Conservation (phyloP, 2,329 filamentous ascomycete genomes). For the Penicillium capsulatum region DNA sequence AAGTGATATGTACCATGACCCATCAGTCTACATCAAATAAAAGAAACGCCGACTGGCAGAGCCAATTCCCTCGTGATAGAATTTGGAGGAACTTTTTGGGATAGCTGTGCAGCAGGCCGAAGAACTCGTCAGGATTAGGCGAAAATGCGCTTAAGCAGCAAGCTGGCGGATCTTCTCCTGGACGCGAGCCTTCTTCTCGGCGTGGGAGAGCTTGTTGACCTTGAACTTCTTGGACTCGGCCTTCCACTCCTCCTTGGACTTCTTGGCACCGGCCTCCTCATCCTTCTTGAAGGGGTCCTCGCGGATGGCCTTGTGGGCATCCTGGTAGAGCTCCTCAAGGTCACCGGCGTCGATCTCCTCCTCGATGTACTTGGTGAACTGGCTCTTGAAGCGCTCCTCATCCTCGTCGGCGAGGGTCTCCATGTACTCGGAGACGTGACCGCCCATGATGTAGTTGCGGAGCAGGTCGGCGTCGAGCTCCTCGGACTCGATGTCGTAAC, state of each 20-base stretch:
- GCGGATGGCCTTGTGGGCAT: slow-evolving; percentile 94
- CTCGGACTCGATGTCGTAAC: slow-evolving; percentile 94
- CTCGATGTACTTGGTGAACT: slow-evolving; percentile 98
- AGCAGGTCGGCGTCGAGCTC: slow-evolving; percentile 96
- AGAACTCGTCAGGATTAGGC: slow-evolving; percentile 18
- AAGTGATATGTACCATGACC: slow-evolving; percentile 30
- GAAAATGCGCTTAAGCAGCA: slow-evolving; percentile 38
- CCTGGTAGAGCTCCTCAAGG: slow-evolving; percentile 91
- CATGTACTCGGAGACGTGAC: slow-evolving; percentile 99
- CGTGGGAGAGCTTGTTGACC: slow-evolving; percentile 71
- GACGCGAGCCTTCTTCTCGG: slow-evolving; percentile 75
- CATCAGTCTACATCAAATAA: slow-evolving; percentile 27
- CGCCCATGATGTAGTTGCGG: slow-evolving; percentile 98
- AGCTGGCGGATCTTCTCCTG: slow-evolving; percentile 88
- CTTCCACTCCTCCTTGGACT: slow-evolving; percentile 98
- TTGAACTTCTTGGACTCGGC: slow-evolving; percentile 88
- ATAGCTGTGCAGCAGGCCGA: slow-evolving; percentile 11
- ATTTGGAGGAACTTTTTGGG: slow-evolving; percentile 24
- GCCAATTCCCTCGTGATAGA: slow-evolving; percentile 25
- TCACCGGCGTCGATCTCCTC: slow-evolving; percentile 94
- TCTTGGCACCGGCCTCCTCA: slow-evolving; percentile 70
- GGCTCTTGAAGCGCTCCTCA: slow-evolving; percentile 98
- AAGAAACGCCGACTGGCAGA: slow-evolving; percentile 25
- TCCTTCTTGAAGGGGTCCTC: slow-evolving; percentile 97
- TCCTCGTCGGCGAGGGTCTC: slow-evolving; percentile 98